Base-by-base conservation (phyloP, 2,329 filamentous ascomycete species). In the Endocalyx cinctus region DNA sequence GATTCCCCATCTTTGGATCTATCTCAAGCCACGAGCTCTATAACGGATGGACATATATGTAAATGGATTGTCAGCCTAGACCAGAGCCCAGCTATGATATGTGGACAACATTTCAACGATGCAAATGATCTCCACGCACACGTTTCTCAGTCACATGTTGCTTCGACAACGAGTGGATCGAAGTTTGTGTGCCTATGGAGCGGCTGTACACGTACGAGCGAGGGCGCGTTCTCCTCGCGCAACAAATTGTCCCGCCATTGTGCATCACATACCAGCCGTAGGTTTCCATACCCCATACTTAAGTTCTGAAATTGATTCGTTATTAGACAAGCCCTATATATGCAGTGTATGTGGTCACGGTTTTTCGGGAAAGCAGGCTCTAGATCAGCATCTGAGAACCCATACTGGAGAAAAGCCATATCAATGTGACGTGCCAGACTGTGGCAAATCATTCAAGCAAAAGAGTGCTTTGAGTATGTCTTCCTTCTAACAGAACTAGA, bases 361-460 rank as follows among this genome's bases (percentile, higher is more conserved):
- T 4, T 77, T 84, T 47, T 83, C 80, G 1, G 79, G 79, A 3
- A 75, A 79, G 45, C 80, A 84, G 52, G 77, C 82, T 1, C 66
- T 84, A 6, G 72, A 77, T 26, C 80, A 84, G 51, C 82, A 86
- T 46, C 67, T 75, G 51, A 71, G 79, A 13, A 82, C 74, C 3
- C 82, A 86, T 48, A 80, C 78, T 0, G 76, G 78, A 25, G 72
- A 77, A 39, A 80, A 75, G 41, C 79, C 80, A 17, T 80, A 77
- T 58, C 59, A 67, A 25, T 85, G 81, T 51, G 52, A 59, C 8
- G 54, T 52, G 17, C 48, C 54, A 4, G 66, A 65, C 22, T 82
- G 78, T 43, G 58, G 54, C 15, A 78, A 77, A 50, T 62, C 65
- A 0, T 84, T 84, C 48, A 77, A 80, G 33, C 79, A 83, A 41